Percentiles rank a stretch among this genome's conserved stretches.
These are phyloP conservation scores for Cladosporium velox DNA, from an alignment of 2,329 filamentous ascomycete species.

Conservation along the genomic window DNA sequence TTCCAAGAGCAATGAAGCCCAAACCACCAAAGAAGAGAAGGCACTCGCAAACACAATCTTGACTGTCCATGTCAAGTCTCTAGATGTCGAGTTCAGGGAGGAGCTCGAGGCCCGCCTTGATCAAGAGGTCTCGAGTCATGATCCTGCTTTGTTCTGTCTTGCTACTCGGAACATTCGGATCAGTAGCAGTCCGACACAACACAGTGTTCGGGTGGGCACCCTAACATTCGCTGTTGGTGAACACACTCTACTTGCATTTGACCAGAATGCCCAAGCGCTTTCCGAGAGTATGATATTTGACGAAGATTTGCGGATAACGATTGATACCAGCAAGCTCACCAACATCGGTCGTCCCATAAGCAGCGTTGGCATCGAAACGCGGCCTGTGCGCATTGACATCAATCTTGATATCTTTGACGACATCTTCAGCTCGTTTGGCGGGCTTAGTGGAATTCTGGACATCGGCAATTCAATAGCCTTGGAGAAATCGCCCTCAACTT, in stretches of 20 bases:
- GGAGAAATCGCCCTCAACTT: constrained; percentile 56
- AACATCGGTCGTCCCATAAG: constrained; percentile 29
- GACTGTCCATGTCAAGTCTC: background rate
- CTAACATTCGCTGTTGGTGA: constrained; percentile 26
- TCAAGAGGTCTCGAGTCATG: background rate
- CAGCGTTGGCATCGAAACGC: constrained; percentile 66
- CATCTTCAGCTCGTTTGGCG: constrained; percentile 67
- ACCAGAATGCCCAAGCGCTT: constrained; percentile 20
- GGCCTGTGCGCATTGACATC: constrained; percentile 73
- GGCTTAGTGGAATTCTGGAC: constrained; percentile 86
- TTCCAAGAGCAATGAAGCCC: background rate
- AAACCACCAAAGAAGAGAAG: background rate
- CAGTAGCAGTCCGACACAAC: background rate
- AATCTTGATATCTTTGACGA: constrained; percentile 83
- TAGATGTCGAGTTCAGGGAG: background rate
- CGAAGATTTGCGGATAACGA: constrained; percentile 12
- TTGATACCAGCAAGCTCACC: constrained; percentile 27
- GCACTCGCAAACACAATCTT: background rate
- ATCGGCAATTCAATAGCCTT: constrained; percentile 82
- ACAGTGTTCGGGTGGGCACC: constrained; percentile 11
- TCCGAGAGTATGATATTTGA: constrained; percentile 15
- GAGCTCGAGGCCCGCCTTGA: constrained; percentile 1
- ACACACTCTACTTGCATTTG: constrained; percentile 29
- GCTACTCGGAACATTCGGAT: background rate
- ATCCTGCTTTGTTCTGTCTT: background rate